phyloP scores from a whole-genome alignment of 2,329 filamentous ascomycete genomes.

The Geosmithia flava region DNA sequence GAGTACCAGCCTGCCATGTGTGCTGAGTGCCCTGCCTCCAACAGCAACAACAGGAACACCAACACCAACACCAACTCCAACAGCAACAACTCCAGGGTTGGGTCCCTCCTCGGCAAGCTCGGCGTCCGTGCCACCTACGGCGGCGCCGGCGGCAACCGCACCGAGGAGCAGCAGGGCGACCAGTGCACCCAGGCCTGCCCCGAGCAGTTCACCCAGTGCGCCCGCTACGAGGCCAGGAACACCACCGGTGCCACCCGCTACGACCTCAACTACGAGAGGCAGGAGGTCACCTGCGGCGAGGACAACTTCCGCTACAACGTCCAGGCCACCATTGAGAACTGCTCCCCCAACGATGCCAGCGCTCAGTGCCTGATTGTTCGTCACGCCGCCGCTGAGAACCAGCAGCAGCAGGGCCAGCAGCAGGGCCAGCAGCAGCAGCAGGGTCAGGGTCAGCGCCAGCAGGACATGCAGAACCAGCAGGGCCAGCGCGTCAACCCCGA shows the following conservation, averaged over 20 bases:
- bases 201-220: neutral
- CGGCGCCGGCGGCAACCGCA: neutral
- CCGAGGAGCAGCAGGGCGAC: neutral
- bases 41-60: neutral
- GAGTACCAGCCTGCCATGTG: neutral
- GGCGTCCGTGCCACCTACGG: neutral
- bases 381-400: neutral
- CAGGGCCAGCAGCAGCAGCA: neutral
- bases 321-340: neutral
- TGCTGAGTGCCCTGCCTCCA: neutral
- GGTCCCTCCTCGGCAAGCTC: neutral
- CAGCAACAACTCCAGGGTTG: neutral
- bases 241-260: neutral
- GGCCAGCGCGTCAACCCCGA: neutral
- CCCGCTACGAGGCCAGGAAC: neutral
- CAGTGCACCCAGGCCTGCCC: neutral
- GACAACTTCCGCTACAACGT: slow-evolving; percentile 1
- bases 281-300: slow-evolving; percentile 1
- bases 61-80: neutral
- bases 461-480: neutral
- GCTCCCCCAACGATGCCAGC: neutral
- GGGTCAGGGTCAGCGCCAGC: neutral
- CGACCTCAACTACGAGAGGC: neutral
- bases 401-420: neutral
- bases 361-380: slow-evolving; percentile 2